Conservation (phyloP, 768 basidiomycete genomes). For the Tylopilus subfusipes region DNA sequence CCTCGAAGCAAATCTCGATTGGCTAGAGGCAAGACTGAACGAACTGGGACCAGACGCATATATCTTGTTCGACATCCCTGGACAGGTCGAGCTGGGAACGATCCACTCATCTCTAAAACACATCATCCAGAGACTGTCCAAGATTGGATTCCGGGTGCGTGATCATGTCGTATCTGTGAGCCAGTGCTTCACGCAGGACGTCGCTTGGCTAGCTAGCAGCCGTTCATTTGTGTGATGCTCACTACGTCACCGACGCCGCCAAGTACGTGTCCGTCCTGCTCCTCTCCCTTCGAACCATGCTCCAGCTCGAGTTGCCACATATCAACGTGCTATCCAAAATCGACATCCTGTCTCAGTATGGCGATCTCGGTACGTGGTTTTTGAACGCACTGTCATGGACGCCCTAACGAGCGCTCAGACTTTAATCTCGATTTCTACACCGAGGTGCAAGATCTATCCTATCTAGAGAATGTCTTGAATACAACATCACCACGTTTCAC, state of each 20-base stretch:
- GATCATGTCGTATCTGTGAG: constrained; percentile 7
- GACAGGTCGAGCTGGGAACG: constrained; percentile 96
- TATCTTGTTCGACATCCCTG: constrained; percentile 92
- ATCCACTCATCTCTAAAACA: constrained; percentile 88
- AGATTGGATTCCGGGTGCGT: constrained; percentile 82
- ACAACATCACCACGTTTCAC: constrained; percentile 65
- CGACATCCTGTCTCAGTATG: constrained; percentile 86
- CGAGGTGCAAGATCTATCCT: constrained; percentile 92
- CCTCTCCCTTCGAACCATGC: constrained; percentile 91
- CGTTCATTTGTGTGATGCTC: constrained; percentile 94
- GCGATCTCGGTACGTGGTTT: constrained; percentile 73
- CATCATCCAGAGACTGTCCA: constrained; percentile 67
- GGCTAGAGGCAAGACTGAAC: constrained; percentile 67
- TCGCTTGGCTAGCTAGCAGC: constrained; percentile 76
- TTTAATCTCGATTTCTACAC: constrained; percentile 99
- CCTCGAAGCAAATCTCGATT: constrained; percentile 91
- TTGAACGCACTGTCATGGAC: not conserved
- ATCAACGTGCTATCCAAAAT: constrained; percentile 96
- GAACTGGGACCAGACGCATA: constrained; percentile 74
- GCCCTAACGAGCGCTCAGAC: constrained; percentile 44
- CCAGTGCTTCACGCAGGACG: not conserved
- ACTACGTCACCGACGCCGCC: constrained; percentile 93
- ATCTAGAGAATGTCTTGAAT: constrained; percentile 74
- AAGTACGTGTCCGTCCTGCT: constrained; percentile 94
- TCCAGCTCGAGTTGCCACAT: constrained; percentile 98